Evolutionary conservation across 305 asterid genomes (phyloP).

Genomic region (Solanum hybrid): DNA sequence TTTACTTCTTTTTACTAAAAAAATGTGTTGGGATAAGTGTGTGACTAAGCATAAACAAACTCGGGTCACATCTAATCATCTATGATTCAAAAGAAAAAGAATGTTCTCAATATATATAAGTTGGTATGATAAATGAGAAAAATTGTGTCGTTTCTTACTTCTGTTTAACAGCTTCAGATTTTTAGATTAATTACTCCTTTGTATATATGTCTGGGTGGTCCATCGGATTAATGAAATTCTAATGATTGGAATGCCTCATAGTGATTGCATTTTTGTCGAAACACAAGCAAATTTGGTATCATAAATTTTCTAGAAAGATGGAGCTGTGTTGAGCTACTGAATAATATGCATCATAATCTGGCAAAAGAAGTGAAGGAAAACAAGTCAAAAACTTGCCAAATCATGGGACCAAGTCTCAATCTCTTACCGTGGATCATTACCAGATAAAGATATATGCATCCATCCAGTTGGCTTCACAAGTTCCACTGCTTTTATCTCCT

Average conservation of each 20-base stretch:
- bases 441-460: constrained; percentile 75
- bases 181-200: background rate
- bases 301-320: background rate
- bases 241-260: background rate
- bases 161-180: background rate
- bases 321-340: background rate
- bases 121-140: background rate
- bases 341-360: background rate
- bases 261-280: background rate
- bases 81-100: background rate
- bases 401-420: background rate
- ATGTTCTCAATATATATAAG: background rate
- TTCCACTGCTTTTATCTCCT: constrained; percentile 71
- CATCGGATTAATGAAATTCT: background rate
- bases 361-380: background rate
- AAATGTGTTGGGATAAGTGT: background rate
- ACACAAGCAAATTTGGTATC: background rate
- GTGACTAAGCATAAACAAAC: background rate
- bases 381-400: background rate
- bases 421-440: constrained; percentile 71
- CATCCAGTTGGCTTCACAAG: constrained; percentile 80
- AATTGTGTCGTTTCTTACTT: background rate
- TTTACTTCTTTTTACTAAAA: too few species aligned
- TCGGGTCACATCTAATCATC: background rate
- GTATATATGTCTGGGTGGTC: background rate